Percentiles rank a stretch among this genome's conserved stretches.
Evolutionary conservation across 2,329 filamentous ascomycete species (phyloP).

Genomic region (Zarea fungicola): DNA sequence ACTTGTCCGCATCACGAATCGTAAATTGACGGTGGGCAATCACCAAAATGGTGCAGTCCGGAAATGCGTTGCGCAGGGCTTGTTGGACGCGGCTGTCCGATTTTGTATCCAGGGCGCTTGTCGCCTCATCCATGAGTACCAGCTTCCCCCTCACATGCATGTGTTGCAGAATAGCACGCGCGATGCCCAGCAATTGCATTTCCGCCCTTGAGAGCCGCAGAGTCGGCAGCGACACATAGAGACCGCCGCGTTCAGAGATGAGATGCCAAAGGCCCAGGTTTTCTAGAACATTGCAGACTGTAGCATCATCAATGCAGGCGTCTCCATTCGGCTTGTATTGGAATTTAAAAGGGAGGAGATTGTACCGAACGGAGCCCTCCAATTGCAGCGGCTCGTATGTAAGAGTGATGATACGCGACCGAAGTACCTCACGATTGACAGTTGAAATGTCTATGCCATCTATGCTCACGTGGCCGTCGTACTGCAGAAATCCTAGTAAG

Average conservation of each 20-base stretch:
- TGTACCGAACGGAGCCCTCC: neutral
- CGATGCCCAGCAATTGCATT: neutral
- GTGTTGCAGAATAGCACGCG: neutral
- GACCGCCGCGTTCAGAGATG: neutral
- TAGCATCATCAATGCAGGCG: neutral
- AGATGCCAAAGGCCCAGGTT: neutral
- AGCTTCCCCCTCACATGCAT: neutral
- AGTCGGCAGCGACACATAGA: neutral
- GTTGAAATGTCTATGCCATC: neutral
- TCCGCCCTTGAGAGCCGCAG: neutral
- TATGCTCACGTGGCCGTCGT: neutral
- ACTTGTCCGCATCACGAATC: neutral
- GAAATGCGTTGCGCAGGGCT: neutral
- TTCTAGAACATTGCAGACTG: neutral
- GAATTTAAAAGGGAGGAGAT: neutral
- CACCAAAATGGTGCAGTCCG: neutral
- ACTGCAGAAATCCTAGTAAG: neutral
- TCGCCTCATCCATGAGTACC: neutral
- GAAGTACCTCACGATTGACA: neutral
- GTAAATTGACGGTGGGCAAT: neutral
- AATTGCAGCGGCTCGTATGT: neutral
- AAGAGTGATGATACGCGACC: neutral
- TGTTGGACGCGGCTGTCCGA: neutral
- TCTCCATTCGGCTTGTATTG: neutral
- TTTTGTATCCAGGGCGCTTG: neutral